phyloP scores from a whole-genome alignment of 106 monocot species.

The Phalaenopsis equestris region DNA sequence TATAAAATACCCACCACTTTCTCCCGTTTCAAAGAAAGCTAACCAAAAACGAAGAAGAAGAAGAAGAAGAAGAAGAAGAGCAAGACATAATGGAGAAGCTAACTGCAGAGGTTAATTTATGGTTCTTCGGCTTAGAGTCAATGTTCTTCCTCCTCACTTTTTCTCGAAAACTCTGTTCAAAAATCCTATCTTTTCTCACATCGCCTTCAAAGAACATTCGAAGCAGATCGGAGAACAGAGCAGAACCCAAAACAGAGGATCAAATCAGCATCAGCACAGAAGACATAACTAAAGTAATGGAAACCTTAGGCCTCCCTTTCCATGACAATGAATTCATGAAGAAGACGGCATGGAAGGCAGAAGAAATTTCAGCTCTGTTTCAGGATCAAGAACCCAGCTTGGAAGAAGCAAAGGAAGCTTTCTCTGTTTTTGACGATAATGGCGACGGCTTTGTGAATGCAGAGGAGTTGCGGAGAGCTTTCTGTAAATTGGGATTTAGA shows the following conservation, averaged over 20 bases:
- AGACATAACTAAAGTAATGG: constrained; percentile 21
- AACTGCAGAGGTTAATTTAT: background rate
- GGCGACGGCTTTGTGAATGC: constrained; percentile 39
- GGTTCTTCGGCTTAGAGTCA: constrained; percentile 4
- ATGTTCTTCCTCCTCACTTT: background rate
- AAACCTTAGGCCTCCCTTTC: constrained; percentile 5
- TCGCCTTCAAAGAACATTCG: background rate
- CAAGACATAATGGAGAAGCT: background rate
- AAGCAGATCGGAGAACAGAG: too few relatives aligned
- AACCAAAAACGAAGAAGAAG: background rate
- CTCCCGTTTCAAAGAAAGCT: background rate
- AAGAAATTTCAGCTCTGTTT: constrained; percentile 17
- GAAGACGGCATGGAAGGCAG: background rate
- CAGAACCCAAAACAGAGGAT: background rate
- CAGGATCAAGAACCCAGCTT: constrained; percentile 33
- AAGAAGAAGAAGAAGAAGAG: too few relatives aligned
- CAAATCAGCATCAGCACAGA: constrained; percentile 5
- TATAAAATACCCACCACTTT: too few relatives aligned
- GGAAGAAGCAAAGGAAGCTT: constrained; percentile 36
- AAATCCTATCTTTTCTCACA: background rate
- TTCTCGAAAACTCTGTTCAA: background rate
- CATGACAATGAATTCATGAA: constrained; percentile 6
- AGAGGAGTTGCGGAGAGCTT: constrained; percentile 30
- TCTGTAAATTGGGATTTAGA: constrained; percentile 18
- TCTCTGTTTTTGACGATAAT: constrained; percentile 32